Conservation (phyloP, 2,329 filamentous ascomycete genomes). For the Fusarium bulbicola region DNA sequence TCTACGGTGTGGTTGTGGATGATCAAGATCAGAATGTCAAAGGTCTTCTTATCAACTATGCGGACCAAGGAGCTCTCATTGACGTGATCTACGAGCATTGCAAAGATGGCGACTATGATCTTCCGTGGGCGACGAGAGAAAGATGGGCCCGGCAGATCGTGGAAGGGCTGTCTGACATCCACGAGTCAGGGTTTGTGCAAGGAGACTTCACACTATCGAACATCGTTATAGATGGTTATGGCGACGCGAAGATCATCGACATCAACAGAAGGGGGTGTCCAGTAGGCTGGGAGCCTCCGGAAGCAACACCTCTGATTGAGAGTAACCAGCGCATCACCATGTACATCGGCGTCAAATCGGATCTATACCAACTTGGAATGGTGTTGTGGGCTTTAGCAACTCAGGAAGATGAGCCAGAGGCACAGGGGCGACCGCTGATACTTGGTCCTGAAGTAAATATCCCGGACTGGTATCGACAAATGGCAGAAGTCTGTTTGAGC, state of each 20-base stretch:
- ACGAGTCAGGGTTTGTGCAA: conserved; percentile 95
- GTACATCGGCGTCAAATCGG: conserved; percentile 98
- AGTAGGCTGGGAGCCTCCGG: conserved; percentile 96
- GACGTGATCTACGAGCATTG: conserved; percentile 87
- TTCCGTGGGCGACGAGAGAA: conserved; percentile 78
- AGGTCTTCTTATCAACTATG: conserved; percentile 88
- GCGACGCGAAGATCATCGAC: conserved; percentile 96
- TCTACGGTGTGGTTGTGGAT: conserved; percentile 89
- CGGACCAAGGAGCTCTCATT: conserved; percentile 85
- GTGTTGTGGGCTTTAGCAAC: conserved; percentile 92
- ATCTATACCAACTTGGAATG: conserved; percentile 96
- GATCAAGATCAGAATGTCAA: conserved; percentile 86
- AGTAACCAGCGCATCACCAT: conserved; percentile 91
- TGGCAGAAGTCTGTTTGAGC: conserved; percentile 81
- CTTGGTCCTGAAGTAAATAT: conserved; percentile 68
- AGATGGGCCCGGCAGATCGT: conserved; percentile 94
- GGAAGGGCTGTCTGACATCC: conserved; percentile 87
- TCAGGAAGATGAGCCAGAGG: conserved; percentile 89
- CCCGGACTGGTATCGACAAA: conserved; percentile 79
- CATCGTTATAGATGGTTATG: conserved; percentile 86
- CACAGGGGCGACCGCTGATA: conserved; percentile 74
- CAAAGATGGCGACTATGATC: conserved; percentile 63
- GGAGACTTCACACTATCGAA: conserved; percentile 98
- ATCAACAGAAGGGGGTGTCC: conserved; percentile 98
- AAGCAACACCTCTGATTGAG: conserved; percentile 85